phyloP scores from a whole-genome alignment of 208 protist genomes.

The Crithidia expoeki region DNA sequence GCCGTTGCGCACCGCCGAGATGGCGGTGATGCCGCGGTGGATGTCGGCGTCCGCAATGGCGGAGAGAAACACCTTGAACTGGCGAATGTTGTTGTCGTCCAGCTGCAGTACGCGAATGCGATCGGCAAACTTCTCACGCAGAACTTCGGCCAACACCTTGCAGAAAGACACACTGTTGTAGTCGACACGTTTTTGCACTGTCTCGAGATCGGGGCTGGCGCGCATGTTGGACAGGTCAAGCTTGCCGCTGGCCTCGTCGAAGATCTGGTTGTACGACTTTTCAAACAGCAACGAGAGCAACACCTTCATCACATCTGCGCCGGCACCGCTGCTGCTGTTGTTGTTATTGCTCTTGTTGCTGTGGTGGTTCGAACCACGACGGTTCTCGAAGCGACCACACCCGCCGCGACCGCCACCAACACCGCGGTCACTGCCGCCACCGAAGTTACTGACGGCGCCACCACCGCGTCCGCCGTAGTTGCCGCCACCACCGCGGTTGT shows the following conservation, averaged over 20 bases:
- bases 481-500: slow-evolving; percentile 23
- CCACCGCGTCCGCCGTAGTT: slow-evolving; percentile 13
- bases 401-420: slow-evolving; percentile 28
- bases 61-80: slow-evolving; percentile 61
- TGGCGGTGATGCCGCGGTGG: slow-evolving; percentile 66
- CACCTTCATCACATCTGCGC: slow-evolving; percentile 77
- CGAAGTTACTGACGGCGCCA: slow-evolving; percentile 19
- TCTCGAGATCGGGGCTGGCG: slow-evolving; percentile 57
- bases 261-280: slow-evolving; percentile 57
- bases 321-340: slow-evolving; percentile 34
- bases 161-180: slow-evolving; percentile 87
- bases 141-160: slow-evolving; percentile 65
- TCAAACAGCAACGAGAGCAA: slow-evolving; percentile 81
- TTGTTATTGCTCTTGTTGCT: slow-evolving; percentile 27
- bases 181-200: slow-evolving; percentile 73
- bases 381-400: slow-evolving; percentile 28
- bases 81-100: slow-evolving; percentile 74
- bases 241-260: slow-evolving; percentile 48
- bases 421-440: slow-evolving; percentile 22
- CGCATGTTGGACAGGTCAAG: slow-evolving; percentile 70
- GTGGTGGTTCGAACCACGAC: slow-evolving; percentile 27
- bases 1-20: slow-evolving; percentile 74
- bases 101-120: slow-evolving; percentile 65
- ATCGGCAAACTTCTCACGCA: slow-evolving; percentile 64
- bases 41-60: slow-evolving; percentile 67